Evolutionary conservation across 805 yeast species (phyloP), one percentile per base, ranked within the genome.

Genomic region (Candida andamanensis): DNA sequence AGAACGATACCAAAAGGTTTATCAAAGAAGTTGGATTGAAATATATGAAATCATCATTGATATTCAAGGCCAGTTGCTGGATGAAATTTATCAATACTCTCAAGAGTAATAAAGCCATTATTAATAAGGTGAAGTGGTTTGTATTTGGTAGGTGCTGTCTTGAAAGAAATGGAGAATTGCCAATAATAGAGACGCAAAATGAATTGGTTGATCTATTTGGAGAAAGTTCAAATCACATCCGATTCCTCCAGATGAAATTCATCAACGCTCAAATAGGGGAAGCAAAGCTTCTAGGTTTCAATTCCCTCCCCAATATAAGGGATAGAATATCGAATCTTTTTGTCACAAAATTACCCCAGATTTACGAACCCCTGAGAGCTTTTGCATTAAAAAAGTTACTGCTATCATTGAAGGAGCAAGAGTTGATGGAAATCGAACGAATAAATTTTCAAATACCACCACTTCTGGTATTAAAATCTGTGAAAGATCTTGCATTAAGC

Each of bases 131-230:
- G 30, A 45, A 46, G 36, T 56, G 39, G 32, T 58, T 60, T 31
- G 51, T 57, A 13, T 59, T 60, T 41, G 65, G 58, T 38, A 58
- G 58, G 35, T 57, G 63, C 42, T 36, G 45, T 31, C 23, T 42
- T 9, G 5, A 21, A 8, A 14, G 6, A 11, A 21, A 32, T 3
- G 37, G 28, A 7, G 26, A 28, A 13, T 10, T 14, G 7, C 35
- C 36, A 17, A 15, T 41, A 15, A 34, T 33, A 29, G 7, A 15
- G 18, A 28, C 55, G 12, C 63, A 58, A 39, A 37, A 40, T 21
- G 36, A 48, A 12, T 33, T 56, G 8, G 46, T 55, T 14, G 52
- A 46, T 6, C 52, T 49, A 27, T 54, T 59, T 41, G 59, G 54
- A 4, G 14, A 28, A 6, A 27, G 45, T 28, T 46, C 61, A 15